These are phyloP conservation scores for Fonsecaea multimorphosa DNA, from an alignment of 2,329 filamentous ascomycete species.

Conservation along the genomic window DNA sequence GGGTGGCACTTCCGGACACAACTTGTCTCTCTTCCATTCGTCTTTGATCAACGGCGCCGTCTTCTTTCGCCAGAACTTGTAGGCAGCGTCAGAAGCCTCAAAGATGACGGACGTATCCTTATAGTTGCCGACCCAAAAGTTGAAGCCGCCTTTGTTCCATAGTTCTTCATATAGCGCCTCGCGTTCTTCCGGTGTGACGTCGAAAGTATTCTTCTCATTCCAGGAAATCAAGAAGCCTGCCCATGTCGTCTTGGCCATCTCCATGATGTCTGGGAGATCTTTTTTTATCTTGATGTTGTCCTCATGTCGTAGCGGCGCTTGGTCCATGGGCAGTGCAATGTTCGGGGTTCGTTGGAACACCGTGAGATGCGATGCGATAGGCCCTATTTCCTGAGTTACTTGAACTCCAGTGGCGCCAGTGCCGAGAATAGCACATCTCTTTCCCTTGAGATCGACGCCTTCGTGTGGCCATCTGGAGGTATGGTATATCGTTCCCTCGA, in stretches of 20 bases:
- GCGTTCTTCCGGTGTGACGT: constrained; percentile 45
- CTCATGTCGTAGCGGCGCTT: constrained; percentile 53
- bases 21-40: constrained; percentile 56
- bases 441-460: constrained; percentile 61
- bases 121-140: constrained; percentile 61
- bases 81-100: constrained; percentile 60
- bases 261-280: not conserved
- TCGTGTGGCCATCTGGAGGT: constrained; percentile 64
- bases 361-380: constrained; percentile 57
- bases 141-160: constrained; percentile 63
- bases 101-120: constrained; percentile 56
- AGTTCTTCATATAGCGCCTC: constrained; percentile 57
- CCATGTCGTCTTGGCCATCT: constrained; percentile 28
- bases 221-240: constrained; percentile 62
- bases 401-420: constrained; percentile 70
- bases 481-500: constrained; percentile 66
- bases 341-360: constrained; percentile 70
- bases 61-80: constrained; percentile 63
- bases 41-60: constrained; percentile 59
- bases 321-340: constrained; percentile 66
- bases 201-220: constrained; percentile 61
- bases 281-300: constrained; percentile 24
- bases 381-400: constrained; percentile 65
- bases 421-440: constrained; percentile 67
- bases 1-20: constrained; percentile 60